Percentiles rank a stretch among this genome's conserved stretches.
These are phyloP conservation scores for Pseudogymnoascus sp. DNA, from an alignment of 2,329 filamentous ascomycete genomes.

Conservation along the genomic window DNA sequence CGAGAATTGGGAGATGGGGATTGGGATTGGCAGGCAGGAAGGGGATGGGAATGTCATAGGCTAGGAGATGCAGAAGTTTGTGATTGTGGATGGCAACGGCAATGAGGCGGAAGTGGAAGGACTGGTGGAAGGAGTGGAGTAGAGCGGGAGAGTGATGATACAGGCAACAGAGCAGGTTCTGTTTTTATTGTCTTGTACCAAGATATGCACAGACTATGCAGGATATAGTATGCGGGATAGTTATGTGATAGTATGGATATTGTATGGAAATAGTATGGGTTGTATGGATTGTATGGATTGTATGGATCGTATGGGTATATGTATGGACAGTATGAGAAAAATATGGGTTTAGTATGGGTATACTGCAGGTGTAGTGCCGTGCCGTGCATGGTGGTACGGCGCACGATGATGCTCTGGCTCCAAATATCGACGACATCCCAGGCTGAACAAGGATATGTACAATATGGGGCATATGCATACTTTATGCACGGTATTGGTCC, in stretches of 20 bases:
- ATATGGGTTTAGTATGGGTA: background rate
- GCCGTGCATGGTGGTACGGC: background rate
- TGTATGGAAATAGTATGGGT: background rate
- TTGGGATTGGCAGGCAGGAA: background rate
- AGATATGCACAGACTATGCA: background rate
- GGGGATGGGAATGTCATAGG: background rate
- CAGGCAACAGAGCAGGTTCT: background rate
- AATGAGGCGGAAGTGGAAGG: background rate
- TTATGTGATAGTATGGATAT: background rate
- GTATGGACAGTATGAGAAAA: background rate
- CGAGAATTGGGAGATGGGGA: background rate
- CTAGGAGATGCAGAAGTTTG: background rate
- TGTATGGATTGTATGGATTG: background rate
- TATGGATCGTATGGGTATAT: background rate
- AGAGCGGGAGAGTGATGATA: background rate
- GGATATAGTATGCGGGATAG: background rate
- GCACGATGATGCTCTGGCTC: background rate
- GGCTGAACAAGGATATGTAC: slow-evolving; percentile 1
- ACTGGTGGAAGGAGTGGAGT: background rate
- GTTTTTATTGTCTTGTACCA: background rate
- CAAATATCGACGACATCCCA: slow-evolving; percentile 2
- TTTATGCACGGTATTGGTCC: background rate
- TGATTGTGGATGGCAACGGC: background rate
- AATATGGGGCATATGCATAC: background rate
- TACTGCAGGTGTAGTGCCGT: background rate